Evolutionary conservation across 2,329 filamentous ascomycete genomes (phyloP), one percentile per base, ranked within the genome.

Genomic region (Botryosphaeria dothidea): DNA sequence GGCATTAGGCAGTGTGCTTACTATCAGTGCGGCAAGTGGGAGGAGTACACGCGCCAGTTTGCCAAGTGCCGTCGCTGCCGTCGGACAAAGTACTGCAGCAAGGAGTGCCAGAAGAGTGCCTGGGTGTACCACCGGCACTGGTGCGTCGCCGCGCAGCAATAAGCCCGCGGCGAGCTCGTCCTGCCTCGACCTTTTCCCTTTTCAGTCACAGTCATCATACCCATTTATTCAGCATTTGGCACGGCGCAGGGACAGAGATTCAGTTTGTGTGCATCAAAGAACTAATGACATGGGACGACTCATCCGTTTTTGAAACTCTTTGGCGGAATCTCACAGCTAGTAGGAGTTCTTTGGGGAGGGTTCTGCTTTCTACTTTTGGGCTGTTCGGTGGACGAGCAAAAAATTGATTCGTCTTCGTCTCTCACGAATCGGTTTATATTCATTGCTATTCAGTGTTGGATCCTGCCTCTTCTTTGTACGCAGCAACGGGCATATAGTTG

Each of bases 51-150:
- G 43, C 88, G 95, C 67, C 94, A 99, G 76, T 99, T 99, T 78
- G 95, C 95, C 71, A 99, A 99, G 81, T 99, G 95, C 81, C 90
- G 95, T 69, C 90, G 95, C 69, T 99, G 95, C 81, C 89, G 95
- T 71, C 89, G 95, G 69, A 99, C 95, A 67, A 99, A 99, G 79
- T 97, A 97, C 82, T 99, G 95, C 88, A 97, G 93, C 86, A 99
- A 99, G 80, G 95, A 99, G 79, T 99, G 95, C 80, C 95, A 99
- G 81, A 98, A 98, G 84, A 96, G 92, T 71, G 96, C 95, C 9
- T 99, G 95, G 95, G 93, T 95, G 29, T 98, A 93, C 79, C 95
- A 99, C 77, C 89, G 95, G 67, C 96, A 98, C 80, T 99, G 95
- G 95, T 99, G 95, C 77, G 90, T 95, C 66, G 89, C 90, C 66